Evolutionary conservation across 2,329 filamentous ascomycete species (phyloP), one percentile per base, ranked within the genome.

Genomic region (Ophiobolus disseminans): DNA sequence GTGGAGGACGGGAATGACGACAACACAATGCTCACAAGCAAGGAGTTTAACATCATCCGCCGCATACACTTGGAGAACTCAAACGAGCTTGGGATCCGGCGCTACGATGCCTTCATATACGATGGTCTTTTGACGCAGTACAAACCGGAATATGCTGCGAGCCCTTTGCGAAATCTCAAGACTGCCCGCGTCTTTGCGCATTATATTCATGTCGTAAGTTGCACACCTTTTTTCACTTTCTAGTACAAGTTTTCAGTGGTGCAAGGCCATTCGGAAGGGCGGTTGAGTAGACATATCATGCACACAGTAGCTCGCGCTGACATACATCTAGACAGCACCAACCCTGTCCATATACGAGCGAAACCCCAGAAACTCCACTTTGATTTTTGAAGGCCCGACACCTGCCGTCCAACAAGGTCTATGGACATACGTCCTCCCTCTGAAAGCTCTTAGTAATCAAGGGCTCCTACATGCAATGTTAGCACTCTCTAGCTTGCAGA

Each of bases 381-480:
- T 86, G 5, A 80, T 89, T 22, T 86, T 90, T 58, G 83, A 86
- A 36, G 74, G 65, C 13, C 47, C 62, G 13, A 63, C 55, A 2
- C 59, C 65, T 5, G 59, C 61, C 2, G 58, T 57, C 19, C 68
- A 70, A 21, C 69, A 72, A 44, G 67, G 74, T 14, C 55, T 81
- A 4, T 88, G 85, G 84, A 86, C 83, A 19, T 86, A 96, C 62
- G 92, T 86, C 0, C 85, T 97, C 58, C 92, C 68, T 2, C 83
- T 92, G 52, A 84, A 93, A 55, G 88, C 94, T 0, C 81, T 97
- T 40, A 86, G 87, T 47, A 85, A 97, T 60, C 90, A 91, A n/a
- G 90, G 88, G 0, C 80, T 97, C 0, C 81, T 97, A 16, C 93
- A 97, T 66, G 89, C 92, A 7, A 95, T 97, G 73, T 83, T 97